phyloP scores from a whole-genome alignment of 306 rosid genomes.

The Glycyrrhiza uralensis region DNA sequence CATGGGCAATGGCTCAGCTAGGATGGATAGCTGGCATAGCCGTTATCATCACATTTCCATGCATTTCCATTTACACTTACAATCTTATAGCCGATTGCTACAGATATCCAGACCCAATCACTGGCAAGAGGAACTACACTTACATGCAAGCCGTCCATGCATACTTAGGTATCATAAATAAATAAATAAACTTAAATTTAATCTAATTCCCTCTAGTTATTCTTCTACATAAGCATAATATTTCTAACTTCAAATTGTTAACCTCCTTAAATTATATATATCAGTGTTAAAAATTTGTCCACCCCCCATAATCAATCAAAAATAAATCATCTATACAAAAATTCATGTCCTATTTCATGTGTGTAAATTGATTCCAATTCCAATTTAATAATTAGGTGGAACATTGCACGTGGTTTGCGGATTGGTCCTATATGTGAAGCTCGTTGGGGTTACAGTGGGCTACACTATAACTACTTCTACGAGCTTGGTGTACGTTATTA shows the following conservation, averaged over 20 bases:
- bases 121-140: constrained; percentile 41
- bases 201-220: no score
- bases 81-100: constrained; percentile 47
- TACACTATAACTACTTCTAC: constrained; percentile 45
- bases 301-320: no score
- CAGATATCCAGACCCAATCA: constrained; percentile 30
- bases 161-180: no score
- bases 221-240: no score
- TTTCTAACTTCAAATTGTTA: no score
- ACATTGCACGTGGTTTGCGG: constrained; percentile 39
- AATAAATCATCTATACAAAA: no score
- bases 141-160: constrained; percentile 45
- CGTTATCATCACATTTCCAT: constrained; percentile 25
- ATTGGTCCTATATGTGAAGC: constrained; percentile 35
- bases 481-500: constrained; percentile 45
- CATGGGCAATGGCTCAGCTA: constrained; percentile 40
- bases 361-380: no score
- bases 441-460: constrained; percentile 38
- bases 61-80: constrained; percentile 37
- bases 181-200: no score
- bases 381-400: constrained; percentile 35
- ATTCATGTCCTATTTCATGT: no score
- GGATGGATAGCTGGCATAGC: constrained; percentile 40
- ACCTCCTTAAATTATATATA: no score
- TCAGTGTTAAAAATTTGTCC: no score